Evolutionary conservation across 257 asterid genomes (phyloP).

Genomic region (Fraxinus americana): DNA sequence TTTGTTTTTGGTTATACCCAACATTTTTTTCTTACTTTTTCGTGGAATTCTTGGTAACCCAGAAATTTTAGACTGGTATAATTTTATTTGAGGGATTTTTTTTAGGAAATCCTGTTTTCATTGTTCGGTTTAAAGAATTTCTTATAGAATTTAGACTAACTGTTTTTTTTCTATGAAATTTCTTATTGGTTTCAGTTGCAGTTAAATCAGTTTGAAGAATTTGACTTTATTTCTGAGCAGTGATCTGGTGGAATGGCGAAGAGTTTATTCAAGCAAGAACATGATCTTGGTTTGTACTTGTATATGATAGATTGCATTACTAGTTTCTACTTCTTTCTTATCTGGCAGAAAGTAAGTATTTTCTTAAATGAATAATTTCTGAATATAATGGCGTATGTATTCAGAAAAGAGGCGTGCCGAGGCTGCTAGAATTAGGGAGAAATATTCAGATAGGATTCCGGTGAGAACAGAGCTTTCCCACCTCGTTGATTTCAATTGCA

Average conservation of each 20-base stretch:
- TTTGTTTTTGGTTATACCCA: too few relatives aligned
- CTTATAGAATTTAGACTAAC: not conserved
- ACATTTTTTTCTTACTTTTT: not conserved
- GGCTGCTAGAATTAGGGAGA: slow-evolving; percentile 75
- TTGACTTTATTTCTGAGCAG: slow-evolving; percentile 11
- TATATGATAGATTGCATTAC: not conserved
- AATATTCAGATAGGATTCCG: slow-evolving; percentile 74
- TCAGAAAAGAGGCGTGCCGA: slow-evolving; percentile 70
- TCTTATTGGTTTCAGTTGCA: not conserved
- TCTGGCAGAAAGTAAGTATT: not conserved
- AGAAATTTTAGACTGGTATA: not conserved
- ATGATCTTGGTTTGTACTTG: slow-evolving; percentile 55
- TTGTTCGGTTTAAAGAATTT: not conserved
- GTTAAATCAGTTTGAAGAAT: slow-evolving; percentile 2
- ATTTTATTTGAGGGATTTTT: not conserved
- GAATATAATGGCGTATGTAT: slow-evolving; percentile 19
- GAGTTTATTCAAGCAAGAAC: slow-evolving; percentile 69
- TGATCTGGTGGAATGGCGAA: slow-evolving; percentile 51
- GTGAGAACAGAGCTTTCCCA: slow-evolving; percentile 33
- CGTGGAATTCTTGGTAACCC: not conserved
- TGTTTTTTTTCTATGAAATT: not conserved
- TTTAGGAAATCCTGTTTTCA: not conserved
- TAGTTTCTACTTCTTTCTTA: not conserved
- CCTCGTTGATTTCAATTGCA: not conserved
- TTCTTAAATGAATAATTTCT: not conserved